Base-by-base conservation (phyloP, 148 eudicot genomes). In the Vaccinium darrowii region DNA sequence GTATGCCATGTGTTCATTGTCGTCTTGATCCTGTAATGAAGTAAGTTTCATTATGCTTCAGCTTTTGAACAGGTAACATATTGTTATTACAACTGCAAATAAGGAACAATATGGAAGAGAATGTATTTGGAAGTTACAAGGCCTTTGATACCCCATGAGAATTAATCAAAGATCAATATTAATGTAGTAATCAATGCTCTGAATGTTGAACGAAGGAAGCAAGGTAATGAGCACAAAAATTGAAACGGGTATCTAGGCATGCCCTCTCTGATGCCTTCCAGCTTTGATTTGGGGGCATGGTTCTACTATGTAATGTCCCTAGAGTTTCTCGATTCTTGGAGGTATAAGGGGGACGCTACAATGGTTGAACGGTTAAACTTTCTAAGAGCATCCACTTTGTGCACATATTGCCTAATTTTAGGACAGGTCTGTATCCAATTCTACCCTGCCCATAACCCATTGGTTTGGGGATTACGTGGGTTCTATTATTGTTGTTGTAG, bases 1-100 rank as follows among this genome's bases (percentile, higher is more conserved):
- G 84, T 97, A 97, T 47, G 96, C 95, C 98, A 95, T 92, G 78
- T 90, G 98, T 84, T 95, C 89, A 83, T 84, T 93, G 86, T 93
- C 91, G 78, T 97, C 99, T 91, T 97, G 96, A 89, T 94, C 84
- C 99, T 97, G 93, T 88, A 88, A 78, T 39, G 53, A 73, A 72
- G 63, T 21, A 67, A 53, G 54, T 6, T 62, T 60, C 39, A 52
- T 80, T 43, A 60, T n/a, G 19, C 2, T 60, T 58, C 83, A 80
- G 65, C 14, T 80, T 80, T 25, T 80, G 62, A 60, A 33, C 49
- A 60, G 49, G 18, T 12, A 18, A 21, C 21, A 33, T 13, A 62
- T 21, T 43, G 19, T 21, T 33, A 21, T 50, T 25, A 8, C 79
- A 76, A 76, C 80, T 11, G 80, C 12, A 78, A 78, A 23, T 25